Conservation (phyloP, 345 rosid species). For the Crucihimalaya himalaica region DNA sequence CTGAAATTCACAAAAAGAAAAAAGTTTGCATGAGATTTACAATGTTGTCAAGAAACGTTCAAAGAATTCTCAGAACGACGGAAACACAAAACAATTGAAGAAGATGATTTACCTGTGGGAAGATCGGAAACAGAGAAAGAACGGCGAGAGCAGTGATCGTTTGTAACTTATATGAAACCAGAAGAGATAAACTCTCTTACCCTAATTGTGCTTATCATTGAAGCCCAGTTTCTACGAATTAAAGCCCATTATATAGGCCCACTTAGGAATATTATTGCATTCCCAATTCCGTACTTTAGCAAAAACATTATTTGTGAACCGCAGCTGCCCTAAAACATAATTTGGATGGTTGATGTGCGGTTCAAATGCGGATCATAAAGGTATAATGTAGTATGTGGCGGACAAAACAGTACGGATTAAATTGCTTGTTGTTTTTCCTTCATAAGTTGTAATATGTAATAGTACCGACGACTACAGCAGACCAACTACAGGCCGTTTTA, state of each 20-base stretch:
- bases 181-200: not conserved
- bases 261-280: not conserved
- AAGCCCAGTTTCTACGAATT: not conserved
- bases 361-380: too few relatives aligned
- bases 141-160: not conserved
- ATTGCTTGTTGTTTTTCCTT: too few relatives aligned
- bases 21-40: not conserved
- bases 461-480: too few relatives aligned
- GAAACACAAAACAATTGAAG: not conserved
- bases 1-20: too few relatives aligned
- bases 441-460: too few relatives aligned
- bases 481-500: too few relatives aligned
- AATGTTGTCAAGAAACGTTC: not conserved
- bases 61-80: not conserved
- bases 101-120: slow-evolving; percentile 22
- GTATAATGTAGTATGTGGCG: too few relatives aligned
- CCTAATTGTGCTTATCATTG: not conserved
- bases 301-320: too few relatives aligned
- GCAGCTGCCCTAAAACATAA: too few relatives aligned
- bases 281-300: not conserved
- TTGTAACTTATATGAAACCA: not conserved
- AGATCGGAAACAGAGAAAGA: slow-evolving; percentile 6
- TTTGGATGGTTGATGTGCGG: too few relatives aligned
- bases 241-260: not conserved
- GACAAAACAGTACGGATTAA: too few relatives aligned